Base-by-base conservation (phyloP, 768 basidiomycete species). In the Cantharellus cinnabarinus region DNA sequence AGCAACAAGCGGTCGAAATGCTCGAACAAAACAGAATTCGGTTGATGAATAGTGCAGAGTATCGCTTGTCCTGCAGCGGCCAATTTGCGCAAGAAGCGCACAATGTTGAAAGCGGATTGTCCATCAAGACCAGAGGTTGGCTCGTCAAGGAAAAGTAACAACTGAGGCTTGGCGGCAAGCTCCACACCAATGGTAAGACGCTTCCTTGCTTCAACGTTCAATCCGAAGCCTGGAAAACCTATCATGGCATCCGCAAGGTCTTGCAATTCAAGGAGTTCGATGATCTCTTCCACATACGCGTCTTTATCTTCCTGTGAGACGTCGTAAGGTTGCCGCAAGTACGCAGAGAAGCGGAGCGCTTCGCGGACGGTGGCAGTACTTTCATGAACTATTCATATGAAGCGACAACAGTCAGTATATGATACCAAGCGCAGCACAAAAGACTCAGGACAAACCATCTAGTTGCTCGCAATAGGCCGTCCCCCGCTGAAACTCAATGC, bases 61-160 rank as follows among this genome's bases (percentile, higher is more conserved):
- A 72, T 69, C 29, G 67, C 63, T 53, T 73, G 69, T 0, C 74
- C 74, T 48, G 71, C 70, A 35, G 66, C 67, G 35, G 69, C 72
- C 5, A 75, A 70, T 58, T 72, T 70, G 37, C 68, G 63, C 15
- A 75, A 63, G 56, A 74, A 70, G 53, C 69, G 67, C 53, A 73
- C 66, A 57, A 75, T 70, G 59, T 70, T 66, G 66, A 70, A 71
- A 0, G 74, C 73, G 3, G 71, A 70, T 62, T 75, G 73, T 4
- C 72, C 72, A 57, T 75, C 73, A 14, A 75, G 66, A 62, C 72
- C 88, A 35, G 85, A 82, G 0, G 89, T 93, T 0, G 90, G 90
- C 67, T 93, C 89, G 66, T 91, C 89, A 41, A 89, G 70, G 74
- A 93, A 91, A 15, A 93, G 75, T 0, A 94, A 73, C 0, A 90